Conservation (phyloP, 768 basidiomycete species). For the Calocybe gangraenosa region DNA sequence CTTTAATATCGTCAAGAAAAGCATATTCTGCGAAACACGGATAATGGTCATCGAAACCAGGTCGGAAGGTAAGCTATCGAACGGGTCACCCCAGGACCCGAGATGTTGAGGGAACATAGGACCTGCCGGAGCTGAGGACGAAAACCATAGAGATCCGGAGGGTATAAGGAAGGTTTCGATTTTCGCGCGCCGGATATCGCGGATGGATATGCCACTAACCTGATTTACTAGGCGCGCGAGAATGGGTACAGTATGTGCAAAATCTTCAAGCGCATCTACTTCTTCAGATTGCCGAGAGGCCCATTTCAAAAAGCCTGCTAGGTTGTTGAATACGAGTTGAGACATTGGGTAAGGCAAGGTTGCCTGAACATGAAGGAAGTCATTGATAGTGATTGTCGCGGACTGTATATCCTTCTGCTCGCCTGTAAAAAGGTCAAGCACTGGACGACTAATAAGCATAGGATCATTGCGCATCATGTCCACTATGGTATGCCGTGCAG, state of each 20-base stretch:
- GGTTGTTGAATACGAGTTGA: slow-evolving; percentile 65
- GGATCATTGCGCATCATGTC: slow-evolving; percentile 77
- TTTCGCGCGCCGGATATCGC: slow-evolving; percentile 71
- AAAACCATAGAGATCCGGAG: slow-evolving; percentile 68
- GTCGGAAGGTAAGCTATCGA: slow-evolving; percentile 33
- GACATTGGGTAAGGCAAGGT: slow-evolving; percentile 60
- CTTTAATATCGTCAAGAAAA: slow-evolving; percentile 62
- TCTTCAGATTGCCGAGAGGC: slow-evolving; percentile 40
- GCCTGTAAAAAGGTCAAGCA: slow-evolving; percentile 55
- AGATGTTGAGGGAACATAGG: slow-evolving; percentile 59
- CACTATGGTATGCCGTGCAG: slow-evolving; percentile 52
- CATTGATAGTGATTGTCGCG: slow-evolving; percentile 50
- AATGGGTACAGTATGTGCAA: slow-evolving; percentile 53
- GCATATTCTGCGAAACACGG: slow-evolving; percentile 66
- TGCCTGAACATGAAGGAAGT: slow-evolving; percentile 53
- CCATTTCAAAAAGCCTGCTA: slow-evolving; percentile 64
- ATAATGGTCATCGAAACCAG: slow-evolving; percentile 58
- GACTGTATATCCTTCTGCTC: slow-evolving; percentile 40
- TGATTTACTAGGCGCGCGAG: slow-evolving; percentile 55
- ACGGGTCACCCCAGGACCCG: slow-evolving; percentile 29
- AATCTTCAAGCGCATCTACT: slow-evolving; percentile 42
- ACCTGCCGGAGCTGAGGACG: slow-evolving; percentile 45
- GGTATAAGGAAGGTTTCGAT: slow-evolving; percentile 66
- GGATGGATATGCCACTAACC: slow-evolving; percentile 68
- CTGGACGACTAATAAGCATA: slow-evolving; percentile 55